phyloP scores from a whole-genome alignment of 2,329 filamentous ascomycete genomes.

The Venturiaceae sp. region DNA sequence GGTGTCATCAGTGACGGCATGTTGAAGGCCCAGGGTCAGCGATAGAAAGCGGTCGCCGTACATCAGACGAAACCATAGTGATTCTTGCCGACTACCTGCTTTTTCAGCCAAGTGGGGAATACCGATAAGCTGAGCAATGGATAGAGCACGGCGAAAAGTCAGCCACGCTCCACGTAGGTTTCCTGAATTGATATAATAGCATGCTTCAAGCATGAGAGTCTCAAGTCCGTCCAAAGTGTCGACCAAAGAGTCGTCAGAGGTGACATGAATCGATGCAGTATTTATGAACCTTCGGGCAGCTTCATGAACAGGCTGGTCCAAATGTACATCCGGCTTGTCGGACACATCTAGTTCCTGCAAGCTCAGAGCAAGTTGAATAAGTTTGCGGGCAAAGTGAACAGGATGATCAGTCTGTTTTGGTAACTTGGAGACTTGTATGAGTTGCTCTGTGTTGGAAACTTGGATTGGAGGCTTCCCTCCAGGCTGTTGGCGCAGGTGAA shows the following conservation, averaged over 20 bases:
- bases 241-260: slow-evolving; percentile 28
- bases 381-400: too few species aligned
- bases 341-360: slow-evolving; percentile 20
- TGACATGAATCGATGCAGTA: slow-evolving; percentile 20
- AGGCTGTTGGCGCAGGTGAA: too few species aligned
- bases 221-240: slow-evolving; percentile 30
- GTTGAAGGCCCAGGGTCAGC: slow-evolving; percentile 6
- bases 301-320: slow-evolving; percentile 21
- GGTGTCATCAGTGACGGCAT: neutral
- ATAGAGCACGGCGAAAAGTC: slow-evolving; percentile 27
- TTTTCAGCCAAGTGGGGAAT: too few species aligned
- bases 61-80: too few species aligned
- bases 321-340: slow-evolving; percentile 23
- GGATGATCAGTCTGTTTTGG: too few species aligned
- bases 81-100: too few species aligned
- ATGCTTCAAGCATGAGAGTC: slow-evolving; percentile 31
- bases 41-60: slow-evolving; percentile 5
- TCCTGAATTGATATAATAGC: slow-evolving; percentile 28
- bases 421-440: too few species aligned
- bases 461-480: too few species aligned
- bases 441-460: too few species aligned
- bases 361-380: too few species aligned
- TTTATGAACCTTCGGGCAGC: slow-evolving; percentile 20
- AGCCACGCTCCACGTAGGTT: slow-evolving; percentile 33
- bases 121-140: slow-evolving; percentile 29